These are phyloP conservation scores for Polyplosphaeria fusca DNA, from an alignment of 495 filamentous ascomycete genomes.

Conservation along the genomic window DNA sequence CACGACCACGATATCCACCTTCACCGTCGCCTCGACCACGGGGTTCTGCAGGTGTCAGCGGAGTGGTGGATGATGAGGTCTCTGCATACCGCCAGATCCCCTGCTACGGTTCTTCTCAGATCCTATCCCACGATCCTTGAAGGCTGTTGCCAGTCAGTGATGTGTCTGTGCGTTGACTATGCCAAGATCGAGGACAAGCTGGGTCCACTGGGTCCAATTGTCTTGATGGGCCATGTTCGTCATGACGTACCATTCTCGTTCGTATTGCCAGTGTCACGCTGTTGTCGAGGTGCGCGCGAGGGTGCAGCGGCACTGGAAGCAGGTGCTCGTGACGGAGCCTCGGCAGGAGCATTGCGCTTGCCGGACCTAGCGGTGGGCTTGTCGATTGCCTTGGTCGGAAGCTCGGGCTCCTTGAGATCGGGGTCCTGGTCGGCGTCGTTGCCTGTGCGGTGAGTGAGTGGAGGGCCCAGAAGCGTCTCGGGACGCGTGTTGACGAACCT, in stretches of 20 bases:
- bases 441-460: slow-evolving; percentile 47
- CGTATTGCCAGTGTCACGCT: slow-evolving; percentile 46
- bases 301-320: slow-evolving; percentile 23
- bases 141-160: too few species aligned
- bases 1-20: slow-evolving; percentile 47
- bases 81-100: slow-evolving; percentile 63
- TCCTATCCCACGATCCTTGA: slow-evolving; percentile 86
- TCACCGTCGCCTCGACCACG: slow-evolving; percentile 20
- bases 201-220: too few species aligned
- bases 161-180: too few species aligned
- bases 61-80: too few species aligned
- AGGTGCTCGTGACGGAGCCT: slow-evolving; percentile 52
- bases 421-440: slow-evolving; percentile 89
- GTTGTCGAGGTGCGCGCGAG: slow-evolving; percentile 50
- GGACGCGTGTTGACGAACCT: slow-evolving; percentile 32
- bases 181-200: too few species aligned
- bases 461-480: background rate
- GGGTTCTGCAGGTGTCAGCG: too few species aligned
- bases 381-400: slow-evolving; percentile 82
- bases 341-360: slow-evolving; percentile 86
- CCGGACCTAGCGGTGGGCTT: slow-evolving; percentile 71
- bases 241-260: slow-evolving; percentile 32
- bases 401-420: slow-evolving; percentile 67
- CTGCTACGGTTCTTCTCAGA: slow-evolving; percentile 77
- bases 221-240: background rate